Evolutionary conservation across 2,329 filamentous ascomycete genomes (phyloP), one percentile per base, ranked within the genome.

Genomic region (Fusarium sp.): DNA sequence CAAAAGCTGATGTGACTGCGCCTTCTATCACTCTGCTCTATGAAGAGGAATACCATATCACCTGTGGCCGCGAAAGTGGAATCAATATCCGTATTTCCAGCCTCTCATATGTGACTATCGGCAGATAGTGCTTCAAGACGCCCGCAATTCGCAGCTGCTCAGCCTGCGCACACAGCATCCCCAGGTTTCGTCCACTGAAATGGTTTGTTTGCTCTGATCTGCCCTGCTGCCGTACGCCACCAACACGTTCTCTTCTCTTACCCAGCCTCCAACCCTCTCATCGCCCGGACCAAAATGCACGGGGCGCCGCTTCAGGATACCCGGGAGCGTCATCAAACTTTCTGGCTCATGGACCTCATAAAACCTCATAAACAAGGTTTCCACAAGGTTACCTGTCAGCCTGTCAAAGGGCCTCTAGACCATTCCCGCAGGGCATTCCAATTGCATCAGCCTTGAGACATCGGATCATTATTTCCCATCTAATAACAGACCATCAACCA

Each of bases 211-310:
- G 55, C 57, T 46, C 56, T 40, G 44, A 43, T 55, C 48, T 69
- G 45, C 35, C 22, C 45, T 62, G 40, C 56, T 69, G 45, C 35
- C 22, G 51, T 62, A 44, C 56, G 61, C 65, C 66, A 69, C 66
- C 61, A 66, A 66, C 65, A 69, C 41, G 22, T 39, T 43, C 41
- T 39, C 17, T 28, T 26, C 35, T 26, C 30, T 17, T 24, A 40
- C 30, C 30, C 30, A 33, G 35, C 9, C 9, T 37, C 47, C 47
- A 43, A 45, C 54, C 49, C 24, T 50, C 24, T 33, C 54, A 49
- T n/a, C 46, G 33, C n/a, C 26, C 47, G 7, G 24, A 46, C 22
- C 35, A 28, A 51, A 39, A 40, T 20, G n/a, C 35, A 47, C 40
- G 43, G 39, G 20, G 28, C 49, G 35, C 59, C 30, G 22, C 40